Percentiles rank a stretch among this genome's conserved stretches.
These are phyloP conservation scores for Chiua virens DNA, from an alignment of 768 basidiomycete genomes.

Conservation along the genomic window DNA sequence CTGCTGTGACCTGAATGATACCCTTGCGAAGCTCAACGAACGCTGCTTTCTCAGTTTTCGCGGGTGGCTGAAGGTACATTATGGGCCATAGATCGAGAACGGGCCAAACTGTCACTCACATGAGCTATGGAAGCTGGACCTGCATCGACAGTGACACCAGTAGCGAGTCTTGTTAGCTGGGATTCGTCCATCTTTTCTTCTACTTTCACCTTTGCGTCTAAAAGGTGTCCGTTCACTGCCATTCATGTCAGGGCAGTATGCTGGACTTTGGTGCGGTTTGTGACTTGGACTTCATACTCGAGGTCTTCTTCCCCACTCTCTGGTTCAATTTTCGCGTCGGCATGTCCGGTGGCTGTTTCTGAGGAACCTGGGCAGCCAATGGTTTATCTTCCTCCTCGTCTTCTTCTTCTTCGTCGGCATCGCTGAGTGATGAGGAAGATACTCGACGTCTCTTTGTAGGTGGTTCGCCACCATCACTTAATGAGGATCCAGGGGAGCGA, in stretches of 20 bases:
- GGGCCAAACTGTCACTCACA: constrained; percentile 37
- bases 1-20: constrained; percentile 79
- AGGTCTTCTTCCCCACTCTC: constrained; percentile 54
- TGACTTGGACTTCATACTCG: constrained; percentile 60
- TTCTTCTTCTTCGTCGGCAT: constrained; percentile 41
- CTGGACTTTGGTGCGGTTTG: constrained; percentile 53
- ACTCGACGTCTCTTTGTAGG: constrained; percentile 53
- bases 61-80: constrained; percentile 42
- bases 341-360: constrained; percentile 30
- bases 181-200: constrained; percentile 81
- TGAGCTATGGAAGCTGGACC: constrained; percentile 44
- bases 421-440: constrained; percentile 56
- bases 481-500: constrained; percentile 40
- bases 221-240: constrained; percentile 47
- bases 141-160: constrained; percentile 77
- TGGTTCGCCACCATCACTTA: constrained; percentile 46
- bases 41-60: constrained; percentile 74
- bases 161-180: constrained; percentile 73
- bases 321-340: constrained; percentile 35
- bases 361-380: constrained; percentile 47
- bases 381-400: constrained; percentile 64
- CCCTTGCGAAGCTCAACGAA: constrained; percentile 77
- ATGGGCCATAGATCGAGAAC: neutral
- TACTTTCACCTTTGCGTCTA: constrained; percentile 57
- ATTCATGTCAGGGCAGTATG: constrained; percentile 38